Conservation (phyloP, 1,284 basidiomycete genomes). For the Rhizoctonia solani region DNA sequence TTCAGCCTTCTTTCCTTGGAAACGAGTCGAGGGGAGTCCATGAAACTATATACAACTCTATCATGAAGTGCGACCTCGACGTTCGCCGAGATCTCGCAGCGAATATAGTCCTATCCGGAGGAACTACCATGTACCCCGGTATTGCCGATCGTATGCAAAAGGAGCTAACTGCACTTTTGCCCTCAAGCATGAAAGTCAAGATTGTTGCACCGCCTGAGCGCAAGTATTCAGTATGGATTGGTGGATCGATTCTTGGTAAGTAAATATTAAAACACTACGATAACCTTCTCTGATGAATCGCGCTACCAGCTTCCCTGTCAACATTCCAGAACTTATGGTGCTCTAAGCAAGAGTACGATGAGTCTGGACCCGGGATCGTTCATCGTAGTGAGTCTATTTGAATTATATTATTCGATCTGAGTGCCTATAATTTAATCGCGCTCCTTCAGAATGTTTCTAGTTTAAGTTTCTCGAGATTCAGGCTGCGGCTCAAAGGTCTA, state of each 20-base stretch:
- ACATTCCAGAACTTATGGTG: conserved; percentile 97
- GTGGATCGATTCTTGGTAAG: conserved; percentile 15
- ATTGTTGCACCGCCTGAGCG: conserved; percentile 55
- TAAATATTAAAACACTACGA: not conserved
- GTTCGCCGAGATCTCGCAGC: conserved; percentile 90
- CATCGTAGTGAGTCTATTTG: conserved; percentile 62
- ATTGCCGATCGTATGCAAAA: conserved; percentile 98
- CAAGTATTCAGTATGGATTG: conserved; percentile 92
- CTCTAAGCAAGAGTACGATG: conserved; percentile 92
- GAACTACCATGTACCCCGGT: conserved; percentile 98
- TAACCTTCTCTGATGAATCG: not conserved
- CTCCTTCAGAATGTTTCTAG: not conserved
- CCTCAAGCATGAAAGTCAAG: conserved; percentile 82
- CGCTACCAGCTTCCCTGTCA: conserved; percentile 71
- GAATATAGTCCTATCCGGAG: conserved; percentile 93
- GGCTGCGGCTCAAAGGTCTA: too few relatives aligned
- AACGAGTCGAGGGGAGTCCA: conserved; percentile 94
- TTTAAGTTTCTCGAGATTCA: too few relatives aligned
- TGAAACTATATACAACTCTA: conserved; percentile 93
- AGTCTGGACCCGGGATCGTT: conserved; percentile 81
- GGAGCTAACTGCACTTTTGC: conserved; percentile 88
- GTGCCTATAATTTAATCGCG: too few relatives aligned
- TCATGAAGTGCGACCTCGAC: conserved; percentile 79
- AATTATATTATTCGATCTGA: not conserved
- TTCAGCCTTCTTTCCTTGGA: conserved; percentile 94